phyloP scores from a whole-genome alignment of 192 early-diverging fungal genomes.

The Ramicandelaber brevisporus region DNA sequence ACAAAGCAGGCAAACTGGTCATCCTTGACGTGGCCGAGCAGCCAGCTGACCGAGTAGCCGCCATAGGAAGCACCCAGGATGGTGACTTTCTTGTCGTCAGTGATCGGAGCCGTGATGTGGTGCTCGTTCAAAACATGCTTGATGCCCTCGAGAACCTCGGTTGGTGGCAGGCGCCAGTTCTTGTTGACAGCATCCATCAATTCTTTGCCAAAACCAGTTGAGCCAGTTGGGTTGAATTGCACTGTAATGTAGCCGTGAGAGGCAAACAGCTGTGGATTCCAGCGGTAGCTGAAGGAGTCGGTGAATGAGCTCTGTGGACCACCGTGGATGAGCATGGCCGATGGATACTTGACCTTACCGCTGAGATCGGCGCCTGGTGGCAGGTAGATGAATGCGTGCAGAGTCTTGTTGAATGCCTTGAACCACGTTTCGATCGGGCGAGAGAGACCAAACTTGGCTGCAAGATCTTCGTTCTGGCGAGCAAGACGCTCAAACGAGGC shows the following conservation, averaged over 20 bases:
- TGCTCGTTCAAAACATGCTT: too few relatives aligned
- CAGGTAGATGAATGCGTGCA: constrained; percentile 14
- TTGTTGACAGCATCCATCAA: constrained; percentile 52
- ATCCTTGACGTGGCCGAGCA: constrained; percentile 66
- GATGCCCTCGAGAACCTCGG: constrained; percentile 29
- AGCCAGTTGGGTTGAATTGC: constrained; percentile 49
- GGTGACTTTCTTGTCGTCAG: constrained; percentile 28
- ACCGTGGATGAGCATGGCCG: constrained; percentile 64
- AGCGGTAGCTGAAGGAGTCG: constrained; percentile 26
- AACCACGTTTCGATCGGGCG: too few relatives aligned
- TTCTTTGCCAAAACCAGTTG: constrained; percentile 54
- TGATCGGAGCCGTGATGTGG: constrained; percentile 11
- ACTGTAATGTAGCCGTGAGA: constrained; percentile 44
- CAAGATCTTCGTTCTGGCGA: too few relatives aligned
- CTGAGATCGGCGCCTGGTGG: constrained; percentile 22
- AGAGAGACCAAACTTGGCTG: too few relatives aligned
- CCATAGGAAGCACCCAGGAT: constrained; percentile 57
- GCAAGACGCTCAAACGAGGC: too few relatives aligned
- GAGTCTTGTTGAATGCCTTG: constrained; percentile 13
- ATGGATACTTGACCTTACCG: constrained; percentile 29
- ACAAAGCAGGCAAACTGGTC: too few relatives aligned
- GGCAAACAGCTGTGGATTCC: constrained; percentile 56
- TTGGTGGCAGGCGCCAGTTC: constrained; percentile 57
- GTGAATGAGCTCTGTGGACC: constrained; percentile 40
- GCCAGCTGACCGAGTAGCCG: constrained; percentile 72